A percentile compares a stretch with the other conserved stretches of the same genome.
Evolutionary conservation across 2,329 filamentous ascomycete genomes (phyloP).

Genomic region (Colletotrichum gloeosporioides): DNA sequence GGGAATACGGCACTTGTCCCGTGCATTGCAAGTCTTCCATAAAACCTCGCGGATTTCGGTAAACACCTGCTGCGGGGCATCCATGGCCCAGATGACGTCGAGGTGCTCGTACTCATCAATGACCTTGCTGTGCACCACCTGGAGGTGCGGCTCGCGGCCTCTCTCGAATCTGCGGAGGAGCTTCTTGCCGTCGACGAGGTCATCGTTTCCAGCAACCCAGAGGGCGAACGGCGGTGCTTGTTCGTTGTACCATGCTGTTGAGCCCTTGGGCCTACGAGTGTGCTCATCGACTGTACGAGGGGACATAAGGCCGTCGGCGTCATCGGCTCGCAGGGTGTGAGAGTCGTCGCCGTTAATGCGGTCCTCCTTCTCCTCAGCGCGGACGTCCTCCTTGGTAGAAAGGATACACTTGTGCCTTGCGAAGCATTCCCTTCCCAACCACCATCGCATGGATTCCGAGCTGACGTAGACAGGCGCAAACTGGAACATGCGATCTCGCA

Average conservation of each 20-base stretch:
- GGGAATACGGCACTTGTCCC: slow-evolving; percentile 67
- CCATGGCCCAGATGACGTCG: slow-evolving; percentile 95
- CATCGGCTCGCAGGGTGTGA: slow-evolving; percentile 34
- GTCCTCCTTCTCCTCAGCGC: slow-evolving; percentile 66
- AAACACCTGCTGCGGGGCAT: slow-evolving; percentile 83
- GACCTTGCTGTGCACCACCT: slow-evolving; percentile 80
- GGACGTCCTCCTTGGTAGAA: slow-evolving; percentile 73
- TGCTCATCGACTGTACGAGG: slow-evolving; percentile 32
- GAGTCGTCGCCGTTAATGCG: slow-evolving; percentile 42
- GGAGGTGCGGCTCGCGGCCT: slow-evolving; percentile 81
- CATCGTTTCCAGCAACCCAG: slow-evolving; percentile 85
- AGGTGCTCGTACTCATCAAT: slow-evolving; percentile 92
- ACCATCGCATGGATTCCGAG: slow-evolving; percentile 93
- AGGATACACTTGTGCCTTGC: slow-evolving; percentile 82
- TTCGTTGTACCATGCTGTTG: slow-evolving; percentile 81
- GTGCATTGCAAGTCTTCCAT: slow-evolving; percentile 74
- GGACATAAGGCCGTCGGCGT: slow-evolving; percentile 30
- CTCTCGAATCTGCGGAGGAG: slow-evolving; percentile 77
- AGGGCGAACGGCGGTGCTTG: slow-evolving; percentile 83
- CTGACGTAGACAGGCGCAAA: slow-evolving; percentile 92
- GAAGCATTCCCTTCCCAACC: slow-evolving; percentile 89
- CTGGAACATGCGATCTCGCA: slow-evolving; percentile 86
- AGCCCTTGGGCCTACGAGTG: slow-evolving; percentile 47
- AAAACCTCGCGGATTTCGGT: slow-evolving; percentile 80
- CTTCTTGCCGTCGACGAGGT: slow-evolving; percentile 81